phyloP scores from a whole-genome alignment of 2,329 filamentous ascomycete genomes.

The Didymella segeticola region DNA sequence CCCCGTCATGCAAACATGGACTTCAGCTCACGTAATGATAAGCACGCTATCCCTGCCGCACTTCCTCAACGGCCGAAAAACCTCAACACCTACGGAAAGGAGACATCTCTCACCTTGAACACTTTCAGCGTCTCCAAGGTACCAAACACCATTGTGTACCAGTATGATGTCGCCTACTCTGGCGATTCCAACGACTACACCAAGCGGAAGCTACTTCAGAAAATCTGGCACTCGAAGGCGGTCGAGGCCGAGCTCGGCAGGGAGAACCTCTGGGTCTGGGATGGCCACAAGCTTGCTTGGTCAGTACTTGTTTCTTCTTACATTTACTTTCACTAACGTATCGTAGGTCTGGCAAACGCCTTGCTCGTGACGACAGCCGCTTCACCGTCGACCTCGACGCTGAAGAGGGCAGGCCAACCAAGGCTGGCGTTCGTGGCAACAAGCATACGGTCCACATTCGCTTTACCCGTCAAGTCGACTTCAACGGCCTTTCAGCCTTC shows the following conservation, averaged over 20 bases:
- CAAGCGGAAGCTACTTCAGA: conserved; percentile 72
- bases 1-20: conserved; percentile 30
- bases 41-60: conserved; percentile 32
- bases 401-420: conserved; percentile 55
- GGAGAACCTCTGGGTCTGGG: conserved; percentile 70
- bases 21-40: conserved; percentile 24
- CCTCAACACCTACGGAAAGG: conserved; percentile 49
- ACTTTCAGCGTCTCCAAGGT: conserved; percentile 72
- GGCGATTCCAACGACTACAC: conserved; percentile 62
- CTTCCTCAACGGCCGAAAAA: conserved; percentile 47
- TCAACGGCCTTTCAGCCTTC: conserved; percentile 71
- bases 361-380: conserved; percentile 40
- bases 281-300: conserved; percentile 89
- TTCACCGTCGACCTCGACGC: conserved; percentile 75
- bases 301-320: conserved; percentile 46
- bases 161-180: conserved; percentile 77
- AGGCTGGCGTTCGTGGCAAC: conserved; percentile 47
- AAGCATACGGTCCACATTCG: conserved; percentile 68
- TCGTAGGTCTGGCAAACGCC: conserved; percentile 33
- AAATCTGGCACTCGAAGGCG: conserved; percentile 73
- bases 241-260: conserved; percentile 63
- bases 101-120: conserved; percentile 65
- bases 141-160: conserved; percentile 69
- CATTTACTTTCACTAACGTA: conserved; percentile 14
- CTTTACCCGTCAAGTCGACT: conserved; percentile 71